phyloP scores from a whole-genome alignment of 2,329 filamentous ascomycete genomes.

The Pseudophaeomoniella oleicola region DNA sequence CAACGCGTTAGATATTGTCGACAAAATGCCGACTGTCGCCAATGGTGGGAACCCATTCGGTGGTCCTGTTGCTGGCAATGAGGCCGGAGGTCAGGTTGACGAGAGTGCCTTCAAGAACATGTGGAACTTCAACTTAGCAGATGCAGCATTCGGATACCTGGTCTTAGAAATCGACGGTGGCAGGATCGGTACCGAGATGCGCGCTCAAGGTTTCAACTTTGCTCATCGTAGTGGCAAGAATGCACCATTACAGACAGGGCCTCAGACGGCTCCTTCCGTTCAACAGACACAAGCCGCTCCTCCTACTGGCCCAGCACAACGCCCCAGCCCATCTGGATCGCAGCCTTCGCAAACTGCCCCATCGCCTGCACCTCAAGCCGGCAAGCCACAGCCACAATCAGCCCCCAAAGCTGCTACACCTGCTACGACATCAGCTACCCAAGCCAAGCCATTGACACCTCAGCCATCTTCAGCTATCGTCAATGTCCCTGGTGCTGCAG shows the following conservation, averaged over 20 bases:
- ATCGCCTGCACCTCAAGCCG: conserved; percentile 26
- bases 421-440: conserved; percentile 24
- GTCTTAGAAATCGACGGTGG: conserved; percentile 91
- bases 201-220: conserved; percentile 98
- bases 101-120: conserved; percentile 99
- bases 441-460: conserved; percentile 36
- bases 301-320: conserved; percentile 21
- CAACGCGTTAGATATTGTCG: conserved; percentile 83
- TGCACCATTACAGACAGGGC: conserved; percentile 16
- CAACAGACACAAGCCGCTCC: conserved; percentile 13
- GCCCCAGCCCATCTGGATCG: conserved; percentile 25
- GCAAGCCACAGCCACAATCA: conserved; percentile 21
- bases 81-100: conserved; percentile 72
- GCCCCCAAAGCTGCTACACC: conserved; percentile 24
- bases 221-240: conserved; percentile 85
- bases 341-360: conserved; percentile 19
- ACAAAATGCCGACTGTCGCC: conserved; percentile 92
- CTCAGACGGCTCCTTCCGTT: conserved; percentile 7
- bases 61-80: conserved; percentile 58
- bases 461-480: conserved; percentile 23
- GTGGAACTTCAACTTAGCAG: conserved; percentile 99
- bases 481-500: conserved; percentile 17
- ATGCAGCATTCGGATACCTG: conserved; percentile 91
- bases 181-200: conserved; percentile 95
- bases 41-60: conserved; percentile 96